These are phyloP conservation scores for Wilcoxina mikolae DNA, from an alignment of 495 filamentous ascomycete species.

Conservation along the genomic window DNA sequence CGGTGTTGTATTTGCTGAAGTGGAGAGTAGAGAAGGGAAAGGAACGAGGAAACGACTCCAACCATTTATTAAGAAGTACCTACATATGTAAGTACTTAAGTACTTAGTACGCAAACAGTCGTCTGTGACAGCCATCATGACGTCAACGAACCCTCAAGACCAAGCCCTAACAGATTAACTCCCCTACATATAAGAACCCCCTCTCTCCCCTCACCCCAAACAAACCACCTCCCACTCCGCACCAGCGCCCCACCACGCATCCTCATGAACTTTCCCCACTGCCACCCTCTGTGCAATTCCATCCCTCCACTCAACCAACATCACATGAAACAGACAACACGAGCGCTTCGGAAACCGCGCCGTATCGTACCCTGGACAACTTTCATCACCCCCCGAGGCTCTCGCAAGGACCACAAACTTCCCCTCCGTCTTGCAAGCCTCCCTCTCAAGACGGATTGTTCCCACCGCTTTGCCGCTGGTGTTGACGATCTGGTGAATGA, in stretches of 20 bases:
- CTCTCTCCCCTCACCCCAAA: not conserved
- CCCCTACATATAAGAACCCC: no score
- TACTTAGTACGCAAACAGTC: no score
- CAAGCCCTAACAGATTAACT: no score
- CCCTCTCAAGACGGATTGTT: not conserved
- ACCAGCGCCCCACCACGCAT: not conserved
- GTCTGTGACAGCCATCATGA: no score
- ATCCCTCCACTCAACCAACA: constrained; percentile 1
- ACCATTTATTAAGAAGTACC: no score
- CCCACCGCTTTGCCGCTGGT: not conserved
- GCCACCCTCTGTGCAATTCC: not conserved
- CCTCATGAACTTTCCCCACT: constrained; percentile 2
- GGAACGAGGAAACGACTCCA: no score
- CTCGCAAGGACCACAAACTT: not conserved
- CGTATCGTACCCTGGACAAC: no score
- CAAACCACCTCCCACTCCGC: not conserved
- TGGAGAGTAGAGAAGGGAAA: no score
- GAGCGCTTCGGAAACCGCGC: not conserved
- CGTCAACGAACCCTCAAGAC: no score
- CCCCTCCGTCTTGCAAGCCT: not conserved
- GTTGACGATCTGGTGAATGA: not conserved
- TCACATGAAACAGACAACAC: not conserved
- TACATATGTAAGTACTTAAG: no score
- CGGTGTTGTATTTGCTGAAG: no score
- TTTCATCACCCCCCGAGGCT: no score